Evolutionary conservation across 1,139 yeast genomes (phyloP).

Genomic region (Yamadazyma blattariae): DNA sequence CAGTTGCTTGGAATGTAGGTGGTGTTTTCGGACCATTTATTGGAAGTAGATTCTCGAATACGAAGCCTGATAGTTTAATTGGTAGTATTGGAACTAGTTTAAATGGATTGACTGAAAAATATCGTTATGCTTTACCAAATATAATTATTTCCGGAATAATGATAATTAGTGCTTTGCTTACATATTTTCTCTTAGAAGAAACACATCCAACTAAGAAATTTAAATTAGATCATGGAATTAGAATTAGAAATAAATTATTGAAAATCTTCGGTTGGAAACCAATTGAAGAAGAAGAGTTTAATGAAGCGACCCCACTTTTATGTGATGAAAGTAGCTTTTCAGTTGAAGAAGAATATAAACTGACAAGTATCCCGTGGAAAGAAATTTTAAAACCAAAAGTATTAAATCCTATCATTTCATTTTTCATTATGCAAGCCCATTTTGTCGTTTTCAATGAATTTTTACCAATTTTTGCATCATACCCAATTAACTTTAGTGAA

Average conservation of each 20-base stretch:
- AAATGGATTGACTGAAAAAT: slow-evolving; percentile 9
- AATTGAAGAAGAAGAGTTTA: too few species aligned
- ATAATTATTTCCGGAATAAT: slow-evolving; percentile 47
- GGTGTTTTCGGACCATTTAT: slow-evolving; percentile 2
- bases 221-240: too few species aligned
- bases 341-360: too few species aligned
- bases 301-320: too few species aligned
- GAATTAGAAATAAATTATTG: too few species aligned
- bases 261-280: too few species aligned
- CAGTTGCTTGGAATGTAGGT: slow-evolving; percentile 3
- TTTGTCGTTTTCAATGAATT: slow-evolving; percentile 52
- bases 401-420: slow-evolving; percentile 9
- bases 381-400: slow-evolving; percentile 8
- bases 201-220: too few species aligned
- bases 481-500: slow-evolving; percentile 1
- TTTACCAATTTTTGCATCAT: slow-evolving; percentile 54
- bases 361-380: slow-evolving; percentile 3
- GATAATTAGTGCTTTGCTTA: slow-evolving; percentile 31
- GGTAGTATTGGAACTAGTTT: too few species aligned
- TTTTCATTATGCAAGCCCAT: slow-evolving; percentile 27
- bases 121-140: slow-evolving; percentile 61
- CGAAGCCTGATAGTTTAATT: background rate
- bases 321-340: too few species aligned
- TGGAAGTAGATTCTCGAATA: slow-evolving; percentile 2
- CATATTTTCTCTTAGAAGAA: slow-evolving; percentile 15